Base-by-base conservation (phyloP, 306 rosid species). In the Mimosa pudica region DNA sequence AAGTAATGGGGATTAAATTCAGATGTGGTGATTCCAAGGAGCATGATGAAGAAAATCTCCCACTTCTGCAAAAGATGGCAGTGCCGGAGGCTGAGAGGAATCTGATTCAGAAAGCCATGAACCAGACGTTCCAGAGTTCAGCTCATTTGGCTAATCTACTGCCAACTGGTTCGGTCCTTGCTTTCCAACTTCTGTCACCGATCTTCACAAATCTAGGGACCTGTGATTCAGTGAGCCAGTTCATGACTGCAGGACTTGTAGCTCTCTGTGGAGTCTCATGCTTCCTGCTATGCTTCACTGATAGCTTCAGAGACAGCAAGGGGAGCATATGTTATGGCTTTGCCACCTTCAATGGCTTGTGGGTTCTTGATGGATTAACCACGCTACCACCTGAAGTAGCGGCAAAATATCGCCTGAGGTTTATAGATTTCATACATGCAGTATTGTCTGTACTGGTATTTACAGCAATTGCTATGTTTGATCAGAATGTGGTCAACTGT, bases 151-250 rank as follows among this genome's bases (percentile, higher is more conserved):
- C 97, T 51, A 94, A 94, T 80, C 98, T 89, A 52, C 69, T 94
- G 57, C 98, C 98, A 2, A 94, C 97, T 0, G 97, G 97, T 46
- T 83, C 97, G 5, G 97, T 94, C 9, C 97, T 94, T 70, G 92
- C 97, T 7, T 94, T 92, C 84, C 98, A 92, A 69, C 91, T 94
- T 72, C 83, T 94, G 13, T 89, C 94, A 4, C 98, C 97, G 54
- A 85, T 94, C 71, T 88, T 94, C 85, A 70, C 97, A 58, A 87
- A 90, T 48, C 72, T 79, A 7, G 98, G 98, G 7, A 60, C 44
- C 61, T 94, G 98, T 68, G 97, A 90, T 77, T 36, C 87, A 0
- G 85, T 82, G 76, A 87, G 87, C 88, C 84, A 76, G 57, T 17
- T 67, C 65, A 84, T 80, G 82, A 91, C 97, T 6, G 33, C 89